phyloP scores from a whole-genome alignment of 2,329 filamentous ascomycete species.

The Fusarium dimerum region DNA sequence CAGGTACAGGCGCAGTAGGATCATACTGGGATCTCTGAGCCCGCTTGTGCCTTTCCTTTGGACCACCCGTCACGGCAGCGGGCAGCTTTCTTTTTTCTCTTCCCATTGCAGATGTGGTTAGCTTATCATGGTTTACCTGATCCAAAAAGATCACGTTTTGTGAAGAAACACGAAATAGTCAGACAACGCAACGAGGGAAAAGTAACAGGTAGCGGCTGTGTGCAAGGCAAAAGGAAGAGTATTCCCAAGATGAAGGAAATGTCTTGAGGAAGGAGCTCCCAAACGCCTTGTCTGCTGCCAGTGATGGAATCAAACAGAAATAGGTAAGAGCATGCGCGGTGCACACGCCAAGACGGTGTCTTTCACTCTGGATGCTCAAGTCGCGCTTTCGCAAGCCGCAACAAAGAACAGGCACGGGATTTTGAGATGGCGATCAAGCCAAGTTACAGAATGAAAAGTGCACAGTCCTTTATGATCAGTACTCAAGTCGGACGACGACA shows the following conservation, averaged over 20 bases:
- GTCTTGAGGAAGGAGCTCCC: neutral
- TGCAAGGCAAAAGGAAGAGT: neutral
- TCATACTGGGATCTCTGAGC: conserved; percentile 35
- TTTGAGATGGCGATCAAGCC: conserved; percentile 11
- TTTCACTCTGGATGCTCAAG: no score
- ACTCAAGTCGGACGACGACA: conserved; percentile 21
- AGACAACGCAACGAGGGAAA: conserved; percentile 7
- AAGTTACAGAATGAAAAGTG: conserved; percentile 22
- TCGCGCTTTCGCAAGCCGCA: conserved; percentile 22
- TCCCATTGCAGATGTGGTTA: conserved; percentile 35
- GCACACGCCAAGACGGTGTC: conserved; percentile 20
- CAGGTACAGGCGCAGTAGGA: conserved; percentile 35
- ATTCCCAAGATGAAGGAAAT: neutral
- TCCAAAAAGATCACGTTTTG: conserved; percentile 13
- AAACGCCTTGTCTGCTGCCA: neutral
- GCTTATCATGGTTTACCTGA: conserved; percentile 30
- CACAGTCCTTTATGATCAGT: conserved; percentile 10
- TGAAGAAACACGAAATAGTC: conserved; percentile 12
- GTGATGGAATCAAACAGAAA: conserved; percentile 2
- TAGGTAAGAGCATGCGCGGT: conserved; percentile 3
- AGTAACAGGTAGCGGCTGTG: no score
- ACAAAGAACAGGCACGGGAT: conserved; percentile 25
- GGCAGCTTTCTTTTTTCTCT: conserved; percentile 38
- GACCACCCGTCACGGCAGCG: conserved; percentile 31
- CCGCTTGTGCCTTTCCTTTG: conserved; percentile 39